Conservation (phyloP, 2,329 filamentous ascomycete genomes). For the Leptographium galeiforme region DNA sequence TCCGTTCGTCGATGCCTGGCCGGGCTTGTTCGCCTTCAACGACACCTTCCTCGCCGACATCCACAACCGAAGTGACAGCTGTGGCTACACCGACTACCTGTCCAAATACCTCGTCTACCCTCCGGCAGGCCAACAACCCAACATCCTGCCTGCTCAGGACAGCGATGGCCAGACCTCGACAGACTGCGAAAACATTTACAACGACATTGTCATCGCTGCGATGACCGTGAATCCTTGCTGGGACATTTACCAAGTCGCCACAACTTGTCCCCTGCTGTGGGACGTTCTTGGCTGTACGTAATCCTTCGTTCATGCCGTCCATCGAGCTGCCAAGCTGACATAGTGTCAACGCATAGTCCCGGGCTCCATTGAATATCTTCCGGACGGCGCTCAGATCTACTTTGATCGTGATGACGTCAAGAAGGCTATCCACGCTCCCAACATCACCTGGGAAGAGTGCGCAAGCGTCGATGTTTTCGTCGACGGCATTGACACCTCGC, state of each 20-base stretch:
- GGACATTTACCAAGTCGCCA: slow-evolving; percentile 60
- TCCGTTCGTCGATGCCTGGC: slow-evolving; percentile 48
- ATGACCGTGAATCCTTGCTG: slow-evolving; percentile 60
- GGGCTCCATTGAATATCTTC: slow-evolving; percentile 49
- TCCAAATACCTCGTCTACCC: slow-evolving; percentile 55
- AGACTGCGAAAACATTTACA: slow-evolving; percentile 44
- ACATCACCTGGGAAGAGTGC: slow-evolving; percentile 43
- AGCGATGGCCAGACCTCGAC: slow-evolving; percentile 20
- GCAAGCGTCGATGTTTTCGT: slow-evolving; percentile 24
- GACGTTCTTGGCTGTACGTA: slow-evolving; percentile 45
- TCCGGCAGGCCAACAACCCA: slow-evolving; percentile 46
- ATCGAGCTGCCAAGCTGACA: background rate
- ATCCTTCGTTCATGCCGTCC: background rate
- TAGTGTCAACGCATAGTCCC: slow-evolving; percentile 26
- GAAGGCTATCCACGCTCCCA: slow-evolving; percentile 17
- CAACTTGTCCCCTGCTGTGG: slow-evolving; percentile 57
- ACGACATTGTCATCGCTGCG: slow-evolving; percentile 40
- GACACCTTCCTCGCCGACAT: slow-evolving; percentile 40
- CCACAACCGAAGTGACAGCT: slow-evolving; percentile 36
- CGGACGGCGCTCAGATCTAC: slow-evolving; percentile 49
- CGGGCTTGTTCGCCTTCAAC: slow-evolving; percentile 49
- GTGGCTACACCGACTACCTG: slow-evolving; percentile 49
- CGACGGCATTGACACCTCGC: slow-evolving; percentile 32
- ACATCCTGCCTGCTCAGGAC: slow-evolving; percentile 27
- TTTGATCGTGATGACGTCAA: slow-evolving; percentile 49